Evolutionary conservation across 495 filamentous ascomycete genomes (phyloP).

Genomic region (Peziza echinospora): DNA sequence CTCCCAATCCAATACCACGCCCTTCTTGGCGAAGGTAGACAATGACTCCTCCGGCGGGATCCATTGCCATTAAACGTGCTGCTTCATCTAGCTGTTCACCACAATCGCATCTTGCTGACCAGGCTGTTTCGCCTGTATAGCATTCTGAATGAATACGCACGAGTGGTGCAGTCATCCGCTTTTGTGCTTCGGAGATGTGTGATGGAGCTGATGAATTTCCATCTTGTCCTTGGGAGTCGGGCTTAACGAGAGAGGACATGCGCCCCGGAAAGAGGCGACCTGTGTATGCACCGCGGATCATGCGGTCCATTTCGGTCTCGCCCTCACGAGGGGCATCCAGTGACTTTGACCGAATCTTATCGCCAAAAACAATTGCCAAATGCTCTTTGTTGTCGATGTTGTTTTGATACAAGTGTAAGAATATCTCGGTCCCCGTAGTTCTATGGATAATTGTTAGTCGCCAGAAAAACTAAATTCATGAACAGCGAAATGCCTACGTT

Average conservation of each 20-base stretch:
- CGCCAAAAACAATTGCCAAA: slow-evolving; percentile 90
- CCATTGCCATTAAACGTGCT: slow-evolving; percentile 77
- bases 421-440: slow-evolving; percentile 83
- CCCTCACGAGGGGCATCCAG: slow-evolving; percentile 62
- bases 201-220: not conserved
- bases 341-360: slow-evolving; percentile 54
- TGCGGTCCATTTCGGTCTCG: slow-evolving; percentile 87
- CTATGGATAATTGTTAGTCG: slow-evolving; percentile 1
- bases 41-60: slow-evolving; percentile 61
- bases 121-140: slow-evolving; percentile 95
- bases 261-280: slow-evolving; percentile 74
- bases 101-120: slow-evolving; percentile 93
- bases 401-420: slow-evolving; percentile 85
- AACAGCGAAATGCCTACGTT: slow-evolving; percentile 25
- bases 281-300: slow-evolving; percentile 83
- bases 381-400: slow-evolving; percentile 88
- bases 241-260: slow-evolving; percentile 25
- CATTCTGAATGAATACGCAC: slow-evolving; percentile 95
- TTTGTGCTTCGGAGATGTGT: slow-evolving; percentile 4
- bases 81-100: slow-evolving; percentile 96
- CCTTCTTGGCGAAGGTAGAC: slow-evolving; percentile 93
- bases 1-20: slow-evolving; percentile 76
- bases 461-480: not conserved
- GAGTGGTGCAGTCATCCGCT: slow-evolving; percentile 30
- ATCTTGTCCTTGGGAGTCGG: not conserved